Percentiles rank a stretch among this genome's conserved stretches.
Conservation (phyloP, 2,329 filamentous ascomycete genomes). For the Apiospora arundinis region DNA sequence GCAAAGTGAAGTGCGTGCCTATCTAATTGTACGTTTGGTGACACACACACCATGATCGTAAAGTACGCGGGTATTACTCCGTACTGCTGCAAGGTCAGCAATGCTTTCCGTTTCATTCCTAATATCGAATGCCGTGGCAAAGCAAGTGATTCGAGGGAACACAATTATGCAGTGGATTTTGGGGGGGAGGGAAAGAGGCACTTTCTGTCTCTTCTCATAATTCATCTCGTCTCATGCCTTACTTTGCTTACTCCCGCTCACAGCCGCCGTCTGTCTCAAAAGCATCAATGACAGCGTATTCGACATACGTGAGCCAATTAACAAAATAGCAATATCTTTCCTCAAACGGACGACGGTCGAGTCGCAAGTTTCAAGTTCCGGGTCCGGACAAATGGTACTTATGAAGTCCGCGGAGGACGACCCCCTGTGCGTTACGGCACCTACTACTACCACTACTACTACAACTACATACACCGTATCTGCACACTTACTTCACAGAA, state of each 20-base stretch:
- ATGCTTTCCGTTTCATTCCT: not conserved
- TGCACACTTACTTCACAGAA: not conserved
- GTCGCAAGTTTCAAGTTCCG: not conserved
- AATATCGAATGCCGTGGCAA: not conserved
- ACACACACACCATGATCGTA: not conserved
- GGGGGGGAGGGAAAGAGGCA: not conserved
- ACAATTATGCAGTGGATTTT: constrained; percentile 8
- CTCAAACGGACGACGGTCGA: not conserved
- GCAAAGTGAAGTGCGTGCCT: not conserved
- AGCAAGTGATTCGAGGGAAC: not conserved
- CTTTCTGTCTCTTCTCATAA: not conserved
- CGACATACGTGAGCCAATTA: not conserved
- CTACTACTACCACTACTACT: no score
- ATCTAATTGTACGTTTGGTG: not conserved
- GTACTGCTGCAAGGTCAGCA: constrained; percentile 5
- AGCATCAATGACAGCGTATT: not conserved
- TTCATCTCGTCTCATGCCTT: not conserved
- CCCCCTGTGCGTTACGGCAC: not conserved
- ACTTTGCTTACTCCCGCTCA: not conserved
- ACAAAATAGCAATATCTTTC: not conserved
- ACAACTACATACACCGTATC: not conserved
- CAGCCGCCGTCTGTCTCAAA: not conserved
- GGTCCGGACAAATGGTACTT: not conserved
- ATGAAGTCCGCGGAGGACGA: not conserved
- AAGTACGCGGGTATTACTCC: not conserved